A percentile compares a stretch with the other conserved stretches of the same genome.
These are phyloP conservation scores for Boletus austroedulis DNA, from an alignment of 1,284 basidiomycete species.

Conservation along the genomic window DNA sequence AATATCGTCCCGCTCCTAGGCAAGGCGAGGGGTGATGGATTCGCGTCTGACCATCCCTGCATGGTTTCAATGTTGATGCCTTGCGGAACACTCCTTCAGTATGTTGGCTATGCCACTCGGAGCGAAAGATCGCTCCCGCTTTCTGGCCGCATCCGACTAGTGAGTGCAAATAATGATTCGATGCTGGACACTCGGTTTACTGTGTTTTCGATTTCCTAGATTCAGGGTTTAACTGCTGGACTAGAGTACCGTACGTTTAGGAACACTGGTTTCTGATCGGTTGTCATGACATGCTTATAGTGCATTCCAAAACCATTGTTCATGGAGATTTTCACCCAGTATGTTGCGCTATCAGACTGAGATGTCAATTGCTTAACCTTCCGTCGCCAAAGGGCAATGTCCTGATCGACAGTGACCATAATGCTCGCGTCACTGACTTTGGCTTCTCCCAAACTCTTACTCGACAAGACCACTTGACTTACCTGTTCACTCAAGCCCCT, in stretches of 20 bases:
- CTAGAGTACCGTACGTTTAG: slow-evolving; percentile 4
- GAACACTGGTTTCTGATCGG: neutral
- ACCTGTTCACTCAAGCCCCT: neutral
- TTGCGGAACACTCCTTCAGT: slow-evolving; percentile 4
- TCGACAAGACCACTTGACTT: neutral
- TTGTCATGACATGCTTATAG: neutral
- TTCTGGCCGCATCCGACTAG: slow-evolving; percentile 1
- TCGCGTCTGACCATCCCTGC: slow-evolving; percentile 8
- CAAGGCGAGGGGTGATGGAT: neutral
- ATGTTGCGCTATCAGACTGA: neutral
- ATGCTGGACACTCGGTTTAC: neutral
- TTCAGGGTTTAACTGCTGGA: slow-evolving; percentile 1
- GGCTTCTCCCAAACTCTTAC: slow-evolving; percentile 5
- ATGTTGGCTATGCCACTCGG: neutral
- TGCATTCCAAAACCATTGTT: slow-evolving; percentile 6
- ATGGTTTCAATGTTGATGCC: slow-evolving; percentile 14
- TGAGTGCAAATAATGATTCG: neutral
- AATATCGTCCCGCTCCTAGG: slow-evolving; percentile 9
- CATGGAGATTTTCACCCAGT: slow-evolving; percentile 11
- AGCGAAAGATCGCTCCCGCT: neutral
- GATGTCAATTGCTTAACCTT: neutral
- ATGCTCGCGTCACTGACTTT: slow-evolving; percentile 10
- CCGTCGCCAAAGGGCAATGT: slow-evolving; percentile 6
- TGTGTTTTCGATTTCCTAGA: neutral
- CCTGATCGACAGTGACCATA: slow-evolving; percentile 5